phyloP scores from a whole-genome alignment of 495 filamentous ascomycete genomes.

The Tetracladium marchalianum region DNA sequence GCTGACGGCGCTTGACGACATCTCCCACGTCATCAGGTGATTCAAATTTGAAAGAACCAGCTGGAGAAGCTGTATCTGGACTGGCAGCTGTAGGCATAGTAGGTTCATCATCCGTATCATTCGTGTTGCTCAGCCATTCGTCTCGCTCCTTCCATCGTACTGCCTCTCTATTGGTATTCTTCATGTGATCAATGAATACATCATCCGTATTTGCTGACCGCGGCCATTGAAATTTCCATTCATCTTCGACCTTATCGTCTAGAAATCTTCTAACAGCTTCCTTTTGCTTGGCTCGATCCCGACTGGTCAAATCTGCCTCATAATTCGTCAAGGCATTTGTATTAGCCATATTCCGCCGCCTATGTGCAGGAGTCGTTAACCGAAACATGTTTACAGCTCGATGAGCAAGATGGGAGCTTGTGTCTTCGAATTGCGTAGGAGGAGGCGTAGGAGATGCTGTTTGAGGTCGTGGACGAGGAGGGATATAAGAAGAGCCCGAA shows the following conservation, averaged over 20 bases:
- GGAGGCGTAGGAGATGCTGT: too few species aligned
- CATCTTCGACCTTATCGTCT: slow-evolving; percentile 41
- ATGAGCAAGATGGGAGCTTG: too few species aligned
- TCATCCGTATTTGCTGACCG: slow-evolving; percentile 1
- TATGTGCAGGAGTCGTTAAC: slow-evolving; percentile 4
- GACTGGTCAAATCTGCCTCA: slow-evolving; percentile 42
- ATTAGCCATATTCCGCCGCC: slow-evolving; percentile 14
- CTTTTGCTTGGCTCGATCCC: slow-evolving; percentile 44
- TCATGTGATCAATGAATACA: background rate
- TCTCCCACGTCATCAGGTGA: slow-evolving; percentile 49
- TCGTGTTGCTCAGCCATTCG: slow-evolving; percentile 18
- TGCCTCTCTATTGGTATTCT: slow-evolving; percentile 1
- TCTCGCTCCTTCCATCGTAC: slow-evolving; percentile 17
- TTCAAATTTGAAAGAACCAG: slow-evolving; percentile 51
- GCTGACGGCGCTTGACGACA: slow-evolving; percentile 27
- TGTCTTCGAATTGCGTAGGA: too few species aligned
- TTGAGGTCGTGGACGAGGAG: too few species aligned
- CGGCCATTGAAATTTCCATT: slow-evolving; percentile 37
- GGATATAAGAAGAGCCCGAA: too few species aligned
- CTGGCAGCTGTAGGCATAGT: slow-evolving; percentile 1
- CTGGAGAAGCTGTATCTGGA: background rate
- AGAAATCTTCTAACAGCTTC: slow-evolving; percentile 42
- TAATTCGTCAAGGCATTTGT: slow-evolving; percentile 26
- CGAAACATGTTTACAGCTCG: too few species aligned
- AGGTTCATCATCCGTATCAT: slow-evolving; percentile 1